Conservation (phyloP, 805 yeast genomes). For the Blastobotrys parvus region DNA sequence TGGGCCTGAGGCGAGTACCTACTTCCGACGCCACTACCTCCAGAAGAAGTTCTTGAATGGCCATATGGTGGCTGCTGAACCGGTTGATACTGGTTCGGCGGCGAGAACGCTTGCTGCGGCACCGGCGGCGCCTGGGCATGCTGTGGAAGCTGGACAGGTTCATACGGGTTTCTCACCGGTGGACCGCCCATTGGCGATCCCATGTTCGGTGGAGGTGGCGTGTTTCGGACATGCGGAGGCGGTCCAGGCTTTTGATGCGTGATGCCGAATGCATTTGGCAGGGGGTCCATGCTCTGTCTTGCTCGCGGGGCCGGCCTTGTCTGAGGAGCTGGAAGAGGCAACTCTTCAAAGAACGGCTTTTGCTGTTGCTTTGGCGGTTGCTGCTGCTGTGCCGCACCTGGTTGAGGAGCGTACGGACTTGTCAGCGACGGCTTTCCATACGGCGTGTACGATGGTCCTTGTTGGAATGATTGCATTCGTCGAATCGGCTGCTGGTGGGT, state of each 20-base stretch:
- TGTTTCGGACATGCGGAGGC: too few relatives aligned
- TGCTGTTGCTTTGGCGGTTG: conserved; percentile 13
- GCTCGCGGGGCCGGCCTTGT: not conserved
- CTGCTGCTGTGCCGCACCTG: conserved; percentile 5
- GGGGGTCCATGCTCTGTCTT: not conserved
- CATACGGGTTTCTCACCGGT: conserved; percentile 30
- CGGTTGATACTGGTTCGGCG: not conserved
- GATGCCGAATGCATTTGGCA: conserved; percentile 1
- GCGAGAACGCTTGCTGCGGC: not conserved
- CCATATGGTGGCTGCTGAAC: too few relatives aligned
- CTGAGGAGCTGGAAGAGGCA: conserved; percentile 32
- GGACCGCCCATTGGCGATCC: too few relatives aligned
- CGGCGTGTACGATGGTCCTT: conserved; percentile 10
- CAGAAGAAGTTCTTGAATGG: conserved; percentile 5
- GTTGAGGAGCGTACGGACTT: conserved; percentile 10
- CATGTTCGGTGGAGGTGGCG: too few relatives aligned
- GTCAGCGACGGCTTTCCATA: conserved; percentile 13
- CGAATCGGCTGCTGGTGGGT: conserved; percentile 11
- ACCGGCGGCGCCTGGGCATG: not conserved
- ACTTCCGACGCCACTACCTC: too few relatives aligned
- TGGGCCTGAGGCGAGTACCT: too few relatives aligned
- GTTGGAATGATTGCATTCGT: conserved; percentile 16
- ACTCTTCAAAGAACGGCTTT: conserved; percentile 51
- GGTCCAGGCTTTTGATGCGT: not conserved
- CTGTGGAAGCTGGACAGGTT: conserved; percentile 8